Conservation (phyloP, 768 basidiomycete genomes). For the Mycena belliarum region DNA sequence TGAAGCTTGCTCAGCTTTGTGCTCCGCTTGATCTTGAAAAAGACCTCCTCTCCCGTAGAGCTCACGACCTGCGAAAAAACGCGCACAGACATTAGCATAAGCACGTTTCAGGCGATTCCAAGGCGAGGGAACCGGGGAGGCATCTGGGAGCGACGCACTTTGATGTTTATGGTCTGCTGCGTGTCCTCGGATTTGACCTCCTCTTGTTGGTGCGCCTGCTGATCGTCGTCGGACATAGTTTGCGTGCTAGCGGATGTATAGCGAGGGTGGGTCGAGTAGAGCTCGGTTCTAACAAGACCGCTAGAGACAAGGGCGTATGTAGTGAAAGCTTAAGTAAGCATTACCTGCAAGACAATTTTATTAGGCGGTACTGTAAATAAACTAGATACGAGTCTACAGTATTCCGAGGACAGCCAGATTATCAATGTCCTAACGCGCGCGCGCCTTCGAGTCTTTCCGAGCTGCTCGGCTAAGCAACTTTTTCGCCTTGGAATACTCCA, state of each 20-base stretch:
- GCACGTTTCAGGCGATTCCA: not conserved
- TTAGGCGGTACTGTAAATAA: not conserved
- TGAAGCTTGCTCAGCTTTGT: slow-evolving; percentile 92
- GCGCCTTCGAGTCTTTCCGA: slow-evolving; percentile 29
- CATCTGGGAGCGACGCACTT: slow-evolving; percentile 46
- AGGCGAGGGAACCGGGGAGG: not conserved
- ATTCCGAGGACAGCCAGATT: not conserved
- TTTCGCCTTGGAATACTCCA: slow-evolving; percentile 62
- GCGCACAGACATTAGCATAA: not conserved
- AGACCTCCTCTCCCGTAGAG: slow-evolving; percentile 82
- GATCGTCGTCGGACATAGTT: slow-evolving; percentile 58
- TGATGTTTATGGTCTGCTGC: slow-evolving; percentile 75
- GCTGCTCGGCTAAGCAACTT: slow-evolving; percentile 49
- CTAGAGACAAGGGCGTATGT: slow-evolving; percentile 4
- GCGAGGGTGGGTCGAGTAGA: not conserved
- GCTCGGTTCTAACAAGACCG: not conserved
- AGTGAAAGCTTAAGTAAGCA: not conserved
- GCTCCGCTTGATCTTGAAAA: slow-evolving; percentile 95
- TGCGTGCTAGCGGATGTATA: not conserved
- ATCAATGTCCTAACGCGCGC: not conserved
- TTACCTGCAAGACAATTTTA: not conserved
- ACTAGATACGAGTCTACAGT: slow-evolving; percentile 1
- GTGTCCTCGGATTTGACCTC: slow-evolving; percentile 59
- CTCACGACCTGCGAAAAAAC: slow-evolving; percentile 61
- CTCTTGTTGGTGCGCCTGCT: slow-evolving; percentile 36